Percentiles rank a stretch among this genome's conserved stretches.
Evolutionary conservation across 2,329 filamentous ascomycete genomes (phyloP).

Genomic region (Stemphylium lycopersici): DNA sequence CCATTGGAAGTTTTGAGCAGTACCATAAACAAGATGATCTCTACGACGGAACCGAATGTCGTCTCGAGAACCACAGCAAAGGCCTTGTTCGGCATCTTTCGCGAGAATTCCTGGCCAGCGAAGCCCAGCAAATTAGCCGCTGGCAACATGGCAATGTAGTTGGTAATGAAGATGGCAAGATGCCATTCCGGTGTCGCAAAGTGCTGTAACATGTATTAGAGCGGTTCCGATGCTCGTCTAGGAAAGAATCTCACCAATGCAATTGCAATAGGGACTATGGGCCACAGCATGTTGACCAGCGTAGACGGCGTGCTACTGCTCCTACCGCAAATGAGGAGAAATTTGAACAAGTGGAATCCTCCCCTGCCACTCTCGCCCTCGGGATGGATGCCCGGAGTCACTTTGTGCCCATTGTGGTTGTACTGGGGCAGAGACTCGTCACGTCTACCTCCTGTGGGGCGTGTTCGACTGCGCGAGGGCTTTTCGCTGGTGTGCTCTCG

Average conservation of each 20-base stretch:
- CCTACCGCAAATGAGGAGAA: conserved; percentile 67
- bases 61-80: conserved; percentile 66
- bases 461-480: conserved; percentile 20
- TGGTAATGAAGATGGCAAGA: conserved; percentile 70
- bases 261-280: conserved; percentile 74
- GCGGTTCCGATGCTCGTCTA: background rate
- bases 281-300: conserved; percentile 75
- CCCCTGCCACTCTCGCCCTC: conserved; percentile 72
- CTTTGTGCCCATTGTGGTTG: conserved; percentile 54
- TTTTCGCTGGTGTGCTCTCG: conserved; percentile 36
- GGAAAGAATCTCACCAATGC: conserved; percentile 57
- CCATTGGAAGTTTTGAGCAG: conserved; percentile 61
- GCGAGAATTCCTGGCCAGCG: conserved; percentile 72
- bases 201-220: conserved; percentile 42
- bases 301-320: conserved; percentile 69
- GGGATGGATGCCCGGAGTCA: conserved; percentile 51
- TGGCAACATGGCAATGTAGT: conserved; percentile 79
- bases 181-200: conserved; percentile 63
- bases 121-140: conserved; percentile 78
- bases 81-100: conserved; percentile 74
- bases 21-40: conserved; percentile 83
- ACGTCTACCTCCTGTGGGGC: conserved; percentile 14
- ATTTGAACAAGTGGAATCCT: conserved; percentile 68
- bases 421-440: conserved; percentile 39
- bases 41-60: conserved; percentile 73